phyloP scores from a whole-genome alignment of 2,329 filamentous ascomycete genomes.

The Monilinia vaccinii-corymbosi region DNA sequence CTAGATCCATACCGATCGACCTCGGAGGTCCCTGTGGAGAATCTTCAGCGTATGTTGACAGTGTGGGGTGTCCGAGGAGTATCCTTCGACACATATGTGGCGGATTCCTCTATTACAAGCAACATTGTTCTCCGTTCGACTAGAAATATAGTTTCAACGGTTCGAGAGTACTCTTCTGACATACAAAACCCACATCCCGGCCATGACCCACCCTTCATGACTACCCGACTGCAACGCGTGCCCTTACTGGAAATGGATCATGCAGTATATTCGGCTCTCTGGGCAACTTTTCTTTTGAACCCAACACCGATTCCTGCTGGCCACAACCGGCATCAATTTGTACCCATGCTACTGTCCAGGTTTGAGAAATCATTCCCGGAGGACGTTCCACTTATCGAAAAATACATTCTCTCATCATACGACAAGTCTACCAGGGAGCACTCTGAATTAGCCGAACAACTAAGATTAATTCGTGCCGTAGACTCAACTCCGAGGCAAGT shows the following conservation, averaged over 20 bases:
- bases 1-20: slow-evolving; percentile 71
- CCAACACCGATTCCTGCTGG: slow-evolving; percentile 18
- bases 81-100: slow-evolving; percentile 46
- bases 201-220: slow-evolving; percentile 14
- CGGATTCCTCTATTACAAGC: slow-evolving; percentile 48
- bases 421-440: slow-evolving; percentile 27
- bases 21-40: slow-evolving; percentile 52
- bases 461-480: slow-evolving; percentile 45
- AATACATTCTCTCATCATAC: slow-evolving; percentile 30
- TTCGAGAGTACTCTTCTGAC: slow-evolving; percentile 39
- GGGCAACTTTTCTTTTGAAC: slow-evolving; percentile 31
- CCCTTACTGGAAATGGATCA: slow-evolving; percentile 30
- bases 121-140: slow-evolving; percentile 67
- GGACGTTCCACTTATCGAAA: slow-evolving; percentile 32
- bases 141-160: slow-evolving; percentile 70
- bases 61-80: slow-evolving; percentile 34
- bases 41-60: slow-evolving; percentile 52
- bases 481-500: slow-evolving; percentile 46
- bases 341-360: slow-evolving; percentile 29
- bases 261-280: slow-evolving; percentile 32
- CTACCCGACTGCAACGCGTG: slow-evolving; percentile 26
- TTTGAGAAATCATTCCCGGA: slow-evolving; percentile 32
- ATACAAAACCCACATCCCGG: slow-evolving; percentile 16
- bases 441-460: slow-evolving; percentile 38
- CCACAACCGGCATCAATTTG: slow-evolving; percentile 26